Conservation (phyloP, 768 basidiomycete genomes). For the Kwoniella sp. region DNA sequence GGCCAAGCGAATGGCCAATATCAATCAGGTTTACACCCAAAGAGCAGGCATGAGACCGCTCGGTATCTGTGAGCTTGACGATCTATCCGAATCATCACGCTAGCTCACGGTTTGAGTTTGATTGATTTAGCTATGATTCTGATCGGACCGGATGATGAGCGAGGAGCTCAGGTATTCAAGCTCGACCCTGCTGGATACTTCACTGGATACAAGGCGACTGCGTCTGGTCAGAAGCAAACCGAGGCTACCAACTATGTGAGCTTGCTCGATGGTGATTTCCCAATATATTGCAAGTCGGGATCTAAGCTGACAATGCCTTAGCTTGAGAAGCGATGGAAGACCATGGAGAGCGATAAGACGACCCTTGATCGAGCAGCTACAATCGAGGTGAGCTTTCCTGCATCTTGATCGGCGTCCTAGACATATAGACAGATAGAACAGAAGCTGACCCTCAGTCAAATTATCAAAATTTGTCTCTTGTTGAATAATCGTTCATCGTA, state of each 20-base stretch:
- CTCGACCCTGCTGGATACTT: slow-evolving; percentile 98
- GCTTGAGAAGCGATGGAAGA: slow-evolving; percentile 99
- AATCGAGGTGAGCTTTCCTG: slow-evolving; percentile 70
- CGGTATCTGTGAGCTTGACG: slow-evolving; percentile 81
- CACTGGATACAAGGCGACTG: slow-evolving; percentile 95
- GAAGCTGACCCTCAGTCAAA: slow-evolving; percentile 22
- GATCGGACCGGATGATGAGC: slow-evolving; percentile 86
- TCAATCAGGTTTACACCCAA: slow-evolving; percentile 99
- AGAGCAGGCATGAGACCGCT: slow-evolving; percentile 94
- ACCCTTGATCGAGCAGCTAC: slow-evolving; percentile 76
- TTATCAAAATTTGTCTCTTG: too few species aligned
- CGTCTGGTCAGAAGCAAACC: slow-evolving; percentile 90
- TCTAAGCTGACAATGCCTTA: slow-evolving; percentile 18
- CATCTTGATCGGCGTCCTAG: background rate
- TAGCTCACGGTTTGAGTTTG: background rate
- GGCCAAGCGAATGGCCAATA: slow-evolving; percentile 89
- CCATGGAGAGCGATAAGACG: slow-evolving; percentile 74
- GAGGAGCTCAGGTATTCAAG: slow-evolving; percentile 96
- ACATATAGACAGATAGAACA: background rate
- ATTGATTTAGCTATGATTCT: slow-evolving; percentile 79
- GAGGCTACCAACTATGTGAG: slow-evolving; percentile 88
- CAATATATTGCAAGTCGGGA: too few species aligned
- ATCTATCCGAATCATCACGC: background rate
- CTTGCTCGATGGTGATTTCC: too few species aligned
- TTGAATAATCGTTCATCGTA: background rate